A percentile compares a stretch with the other conserved stretches of the same genome.
phyloP scores from a whole-genome alignment of 1,139 yeast species.

The Keqinozyma sinolaborantium region DNA sequence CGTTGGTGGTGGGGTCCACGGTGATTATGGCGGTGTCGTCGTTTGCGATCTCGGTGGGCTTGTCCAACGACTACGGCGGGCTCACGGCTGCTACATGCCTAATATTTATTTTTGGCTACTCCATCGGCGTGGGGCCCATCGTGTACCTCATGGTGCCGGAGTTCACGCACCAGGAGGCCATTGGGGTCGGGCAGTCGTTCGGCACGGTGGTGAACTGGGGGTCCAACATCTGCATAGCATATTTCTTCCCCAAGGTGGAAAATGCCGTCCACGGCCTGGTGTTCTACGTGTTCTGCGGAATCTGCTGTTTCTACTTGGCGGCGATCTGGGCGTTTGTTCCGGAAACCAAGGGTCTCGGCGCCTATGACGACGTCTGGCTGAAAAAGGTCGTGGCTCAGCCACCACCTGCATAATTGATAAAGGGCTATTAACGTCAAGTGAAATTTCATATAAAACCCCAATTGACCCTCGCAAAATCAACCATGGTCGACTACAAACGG shows the following conservation, averaged over 20 bases:
- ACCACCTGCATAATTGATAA: too few species aligned
- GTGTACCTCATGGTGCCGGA: slow-evolving; percentile 85
- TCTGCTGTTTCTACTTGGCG: slow-evolving; percentile 18
- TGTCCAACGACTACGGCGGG: slow-evolving; percentile 38
- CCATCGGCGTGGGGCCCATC: slow-evolving; percentile 86
- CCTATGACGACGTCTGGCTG: slow-evolving; percentile 30
- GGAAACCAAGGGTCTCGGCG: slow-evolving; percentile 28
- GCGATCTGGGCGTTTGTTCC: slow-evolving; percentile 24
- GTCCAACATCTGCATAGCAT: slow-evolving; percentile 76
- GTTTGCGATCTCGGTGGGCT: slow-evolving; percentile 60
- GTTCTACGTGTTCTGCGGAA: slow-evolving; percentile 24
- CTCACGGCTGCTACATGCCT: slow-evolving; percentile 62
- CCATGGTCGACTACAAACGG: slow-evolving; percentile 38
- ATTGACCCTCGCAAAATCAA: too few species aligned
- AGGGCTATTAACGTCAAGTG: neutral
- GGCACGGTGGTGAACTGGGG: slow-evolving; percentile 87
- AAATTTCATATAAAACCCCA: too few species aligned
- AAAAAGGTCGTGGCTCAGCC: too few species aligned
- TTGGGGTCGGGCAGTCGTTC: slow-evolving; percentile 80
- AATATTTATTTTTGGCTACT: slow-evolving; percentile 71
- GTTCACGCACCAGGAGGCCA: slow-evolving; percentile 68
- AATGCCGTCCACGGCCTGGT: slow-evolving; percentile 24
- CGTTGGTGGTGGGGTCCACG: slow-evolving; percentile 59
- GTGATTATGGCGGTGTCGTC: slow-evolving; percentile 62
- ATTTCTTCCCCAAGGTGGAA: slow-evolving; percentile 56